A percentile compares a stretch with the other conserved stretches of the same genome.
Conservation (phyloP, 2,329 filamentous ascomycete genomes). For the Monosporascus sp. region DNA sequence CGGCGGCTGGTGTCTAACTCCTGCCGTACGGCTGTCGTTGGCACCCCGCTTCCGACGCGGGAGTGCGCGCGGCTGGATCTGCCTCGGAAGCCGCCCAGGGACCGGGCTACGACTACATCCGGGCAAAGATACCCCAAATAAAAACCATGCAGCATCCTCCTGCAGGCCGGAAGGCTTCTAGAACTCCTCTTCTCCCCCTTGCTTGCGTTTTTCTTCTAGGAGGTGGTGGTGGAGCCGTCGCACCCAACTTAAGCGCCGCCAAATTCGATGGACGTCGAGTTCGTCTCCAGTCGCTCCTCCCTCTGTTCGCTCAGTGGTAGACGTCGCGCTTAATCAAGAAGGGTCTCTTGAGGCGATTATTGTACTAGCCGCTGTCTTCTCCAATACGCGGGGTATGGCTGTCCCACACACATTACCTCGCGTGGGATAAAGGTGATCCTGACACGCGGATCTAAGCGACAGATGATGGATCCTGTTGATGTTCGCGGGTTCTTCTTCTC, state of each 20-base stretch:
- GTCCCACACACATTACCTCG: background rate
- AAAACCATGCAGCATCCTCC: background rate
- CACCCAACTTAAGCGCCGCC: background rate
- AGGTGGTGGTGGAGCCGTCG: background rate
- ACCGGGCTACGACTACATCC: background rate
- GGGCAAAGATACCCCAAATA: background rate
- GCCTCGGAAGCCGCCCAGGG: background rate
- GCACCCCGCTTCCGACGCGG: background rate
- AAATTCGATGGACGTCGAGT: background rate
- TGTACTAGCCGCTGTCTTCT: background rate
- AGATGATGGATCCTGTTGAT: background rate
- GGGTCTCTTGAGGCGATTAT: background rate
- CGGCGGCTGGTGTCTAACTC: constrained; percentile 11
- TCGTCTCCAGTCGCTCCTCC: background rate
- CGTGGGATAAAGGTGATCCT: background rate
- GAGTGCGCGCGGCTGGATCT: background rate
- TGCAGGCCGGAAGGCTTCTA: background rate
- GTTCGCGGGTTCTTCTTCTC: background rate
- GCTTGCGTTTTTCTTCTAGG: background rate
- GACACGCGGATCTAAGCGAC: background rate
- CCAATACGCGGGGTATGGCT: background rate
- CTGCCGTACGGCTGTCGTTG: constrained; percentile 9
- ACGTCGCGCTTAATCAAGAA: background rate
- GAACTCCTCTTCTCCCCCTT: background rate
- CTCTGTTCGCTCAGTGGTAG: background rate